These are phyloP conservation scores for Rosa rugosa DNA, from an alignment of 306 rosid species.

Conservation along the genomic window DNA sequence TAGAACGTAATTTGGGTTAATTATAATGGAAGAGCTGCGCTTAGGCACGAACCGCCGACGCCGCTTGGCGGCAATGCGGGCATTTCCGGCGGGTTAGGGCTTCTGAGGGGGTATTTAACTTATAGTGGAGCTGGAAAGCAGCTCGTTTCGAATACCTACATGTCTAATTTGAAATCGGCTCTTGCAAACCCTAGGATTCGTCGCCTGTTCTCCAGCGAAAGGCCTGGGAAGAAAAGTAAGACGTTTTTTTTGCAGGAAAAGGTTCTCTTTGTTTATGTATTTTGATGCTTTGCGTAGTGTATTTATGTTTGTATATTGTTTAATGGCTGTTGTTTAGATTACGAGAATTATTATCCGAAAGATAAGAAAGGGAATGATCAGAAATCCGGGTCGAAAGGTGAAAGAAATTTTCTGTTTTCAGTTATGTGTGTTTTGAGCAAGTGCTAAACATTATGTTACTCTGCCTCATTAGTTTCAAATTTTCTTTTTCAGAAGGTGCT, in stretches of 20 bases:
- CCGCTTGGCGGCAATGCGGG: slow-evolving; percentile 13
- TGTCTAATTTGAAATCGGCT: slow-evolving; percentile 25
- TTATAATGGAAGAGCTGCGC: slow-evolving; percentile 18
- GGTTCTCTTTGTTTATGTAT: not conserved
- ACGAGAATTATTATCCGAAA: slow-evolving; percentile 40
- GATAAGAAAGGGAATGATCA: slow-evolving; percentile 27
- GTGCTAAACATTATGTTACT: not conserved
- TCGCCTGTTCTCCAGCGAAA: slow-evolving; percentile 27
- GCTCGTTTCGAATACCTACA: slow-evolving; percentile 16
- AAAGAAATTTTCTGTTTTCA: not conserved
- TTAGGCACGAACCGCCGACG: not conserved
- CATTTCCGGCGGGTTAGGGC: slow-evolving; percentile 23
- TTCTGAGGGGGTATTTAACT: slow-evolving; percentile 18
- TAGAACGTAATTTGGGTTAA: slow-evolving; percentile 24
- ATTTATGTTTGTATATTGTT: not conserved
- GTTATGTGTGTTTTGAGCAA: not conserved
- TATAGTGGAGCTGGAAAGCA: slow-evolving; percentile 30
- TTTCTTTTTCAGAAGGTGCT: slow-evolving; percentile 44
- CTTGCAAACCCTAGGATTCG: slow-evolving; percentile 26
- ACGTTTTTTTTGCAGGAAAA: not conserved
- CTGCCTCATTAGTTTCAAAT: not conserved
- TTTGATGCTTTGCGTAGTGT: not conserved
- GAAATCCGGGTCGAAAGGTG: slow-evolving; percentile 40
- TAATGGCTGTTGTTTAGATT: slow-evolving; percentile 20
- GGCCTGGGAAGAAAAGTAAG: slow-evolving; percentile 31